Evolutionary conservation across 106 monocot species (phyloP).

Genomic region (Ottelia alismoides): DNA sequence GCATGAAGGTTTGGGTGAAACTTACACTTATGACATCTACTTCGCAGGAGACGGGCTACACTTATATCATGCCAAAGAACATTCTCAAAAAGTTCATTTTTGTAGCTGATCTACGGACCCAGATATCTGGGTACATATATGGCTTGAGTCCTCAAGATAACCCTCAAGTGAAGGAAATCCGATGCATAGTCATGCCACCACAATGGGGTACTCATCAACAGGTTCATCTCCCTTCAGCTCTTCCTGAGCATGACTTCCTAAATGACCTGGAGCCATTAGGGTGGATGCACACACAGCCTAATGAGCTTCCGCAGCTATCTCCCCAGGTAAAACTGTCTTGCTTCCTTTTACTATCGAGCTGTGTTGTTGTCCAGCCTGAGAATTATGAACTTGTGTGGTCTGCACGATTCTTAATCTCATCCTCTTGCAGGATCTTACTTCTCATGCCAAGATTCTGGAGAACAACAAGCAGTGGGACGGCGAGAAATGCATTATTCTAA

Average conservation of each 20-base stretch:
- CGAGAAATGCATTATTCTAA: conserved; percentile 90
- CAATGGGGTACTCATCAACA: conserved; percentile 97
- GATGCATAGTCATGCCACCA: conserved; percentile 87
- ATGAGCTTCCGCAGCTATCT: conserved; percentile 92
- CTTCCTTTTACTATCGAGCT: too few relatives aligned
- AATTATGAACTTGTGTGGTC: too few relatives aligned
- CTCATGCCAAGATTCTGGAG: conserved; percentile 84
- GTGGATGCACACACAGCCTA: conserved; percentile 99
- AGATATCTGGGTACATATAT: conserved; percentile 88
- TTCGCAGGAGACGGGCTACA: conserved; percentile 94
- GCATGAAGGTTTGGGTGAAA: too few relatives aligned
- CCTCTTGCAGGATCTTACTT: conserved; percentile 95
- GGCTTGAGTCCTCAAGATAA: conserved; percentile 97
- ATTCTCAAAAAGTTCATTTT: conserved; percentile 98
- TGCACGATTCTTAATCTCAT: not conserved
- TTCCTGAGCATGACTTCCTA: conserved; percentile 99
- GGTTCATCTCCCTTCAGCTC: conserved; percentile 82
- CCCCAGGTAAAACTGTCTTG: conserved; percentile 58
- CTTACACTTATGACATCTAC: too few relatives aligned
- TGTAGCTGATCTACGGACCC: conserved; percentile 93
- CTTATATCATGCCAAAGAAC: conserved; percentile 99
- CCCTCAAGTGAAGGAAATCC: conserved; percentile 97
- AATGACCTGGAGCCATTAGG: conserved; percentile 94
- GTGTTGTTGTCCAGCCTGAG: too few relatives aligned
- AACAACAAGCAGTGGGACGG: conserved; percentile 99